Evolutionary conservation across 768 basidiomycete species (phyloP), one percentile per base, ranked within the genome.

Genomic region (Leucogyrophana mollusca): DNA sequence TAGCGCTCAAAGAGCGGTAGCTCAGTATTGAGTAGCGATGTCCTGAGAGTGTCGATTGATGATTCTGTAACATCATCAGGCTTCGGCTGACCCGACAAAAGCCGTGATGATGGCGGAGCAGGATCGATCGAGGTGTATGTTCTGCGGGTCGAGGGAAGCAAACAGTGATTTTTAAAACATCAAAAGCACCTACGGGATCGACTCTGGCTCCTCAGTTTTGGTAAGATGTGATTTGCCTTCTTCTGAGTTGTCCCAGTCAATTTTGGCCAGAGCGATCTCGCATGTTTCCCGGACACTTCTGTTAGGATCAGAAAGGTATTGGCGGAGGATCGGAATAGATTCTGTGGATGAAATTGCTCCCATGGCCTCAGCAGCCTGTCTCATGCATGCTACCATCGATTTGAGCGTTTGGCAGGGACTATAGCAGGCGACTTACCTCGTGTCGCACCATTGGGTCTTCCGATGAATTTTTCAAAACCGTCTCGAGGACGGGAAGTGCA

Each of bases 381-480:
- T 52, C 53, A 41, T 44, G 46, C 48, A 43, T 46, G 35, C 34
- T 56, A 51, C 54, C 23, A 22, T n/a, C 34, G 11, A 40, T 30
- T 24, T 16, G 36, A 45, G 32, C 10, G n/a, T 34, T 11, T 7
- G 17, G 10, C 21, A 23, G n/a, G 24, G 25, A 37, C n/a, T 37
- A 16, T 21, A 36, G 23, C 30, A 32, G 43, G 16, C 27, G 38
- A 56, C 73, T 48, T 55, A 90, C 92, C 79, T 99, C 96, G 70
- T 99, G 96, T 45, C 96, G 76, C 50, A 98, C 96, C 96, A 99
- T 99, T 0, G 92, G 85, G 64, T 95, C 88, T 62, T 94, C 86
- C 14, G 72, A 59, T 33, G 64, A 60, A 59, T 93, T 74, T 51
- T 78, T 72, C 30, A 99, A 76, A 4, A 94, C 89, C 2, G 71